phyloP scores from a whole-genome alignment of 768 basidiomycete genomes.

The Calocybe cyanea region DNA sequence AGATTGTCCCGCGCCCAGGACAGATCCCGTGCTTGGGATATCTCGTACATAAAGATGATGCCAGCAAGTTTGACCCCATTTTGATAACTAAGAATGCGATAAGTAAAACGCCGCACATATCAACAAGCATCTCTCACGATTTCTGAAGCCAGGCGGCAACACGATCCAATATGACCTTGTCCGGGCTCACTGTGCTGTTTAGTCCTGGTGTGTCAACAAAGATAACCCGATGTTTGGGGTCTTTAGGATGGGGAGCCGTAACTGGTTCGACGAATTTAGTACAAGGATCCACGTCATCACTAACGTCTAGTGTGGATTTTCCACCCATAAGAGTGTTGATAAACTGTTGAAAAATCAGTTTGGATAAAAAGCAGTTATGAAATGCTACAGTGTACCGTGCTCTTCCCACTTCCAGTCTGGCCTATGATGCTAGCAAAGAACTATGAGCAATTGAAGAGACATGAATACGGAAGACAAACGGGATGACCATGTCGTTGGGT shows the following conservation, averaged over 20 bases:
- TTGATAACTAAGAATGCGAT: neutral
- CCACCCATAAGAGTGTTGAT: constrained; percentile 9
- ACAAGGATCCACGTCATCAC: constrained; percentile 13
- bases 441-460: neutral
- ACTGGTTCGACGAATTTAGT: constrained; percentile 7
- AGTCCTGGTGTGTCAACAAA: constrained; percentile 15
- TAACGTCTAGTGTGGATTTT: constrained; percentile 2
- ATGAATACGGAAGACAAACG: constrained; percentile 4
- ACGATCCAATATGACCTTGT: constrained; percentile 8
- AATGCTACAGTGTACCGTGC: constrained; percentile 8
- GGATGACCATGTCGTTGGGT: constrained; percentile 14
- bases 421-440: constrained; percentile 9
- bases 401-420: constrained; percentile 14
- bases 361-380: neutral
- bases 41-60: constrained; percentile 13
- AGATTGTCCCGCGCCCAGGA: constrained; percentile 9
- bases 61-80: constrained; percentile 13
- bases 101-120: neutral
- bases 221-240: constrained; percentile 8
- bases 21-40: constrained; percentile 10
- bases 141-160: constrained; percentile 8
- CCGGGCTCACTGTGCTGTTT: constrained; percentile 9
- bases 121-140: constrained; percentile 3
- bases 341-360: constrained; percentile 2
- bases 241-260: constrained; percentile 8